These are phyloP conservation scores for Silene noctiflora DNA, from an alignment of 179 eudicot species.

Conservation along the genomic window DNA sequence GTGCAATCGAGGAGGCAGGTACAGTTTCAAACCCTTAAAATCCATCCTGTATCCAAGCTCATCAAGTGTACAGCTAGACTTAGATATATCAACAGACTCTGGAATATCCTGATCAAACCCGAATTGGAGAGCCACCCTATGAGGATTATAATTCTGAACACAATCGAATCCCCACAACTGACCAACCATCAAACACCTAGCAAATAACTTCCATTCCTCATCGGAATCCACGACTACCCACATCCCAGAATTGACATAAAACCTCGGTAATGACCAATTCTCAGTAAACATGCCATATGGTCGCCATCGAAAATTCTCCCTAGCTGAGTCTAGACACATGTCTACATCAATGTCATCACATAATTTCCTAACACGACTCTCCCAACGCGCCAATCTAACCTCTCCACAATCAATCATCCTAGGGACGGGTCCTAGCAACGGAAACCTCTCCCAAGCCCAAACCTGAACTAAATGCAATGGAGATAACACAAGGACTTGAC, in stretches of 20 bases:
- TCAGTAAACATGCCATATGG: not conserved
- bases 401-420: not conserved
- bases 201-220: not conserved
- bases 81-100: not conserved
- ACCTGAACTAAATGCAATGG: constrained; percentile 32
- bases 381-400: constrained; percentile 12
- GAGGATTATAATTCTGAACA: constrained; percentile 34
- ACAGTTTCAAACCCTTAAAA: constrained; percentile 28
- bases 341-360: not conserved
- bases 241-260: not conserved
- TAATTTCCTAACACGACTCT: not conserved
- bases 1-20: constrained; percentile 26
- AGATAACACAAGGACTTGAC: not conserved
- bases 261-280: constrained; percentile 10
- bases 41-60: no score
- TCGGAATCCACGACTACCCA: not conserved
- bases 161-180: constrained; percentile 16
- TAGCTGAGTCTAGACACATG: not conserved
- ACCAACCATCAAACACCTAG: constrained; percentile 4
- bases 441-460: constrained; percentile 48
- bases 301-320: not conserved
- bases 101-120: constrained; percentile 45
- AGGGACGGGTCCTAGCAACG: constrained; percentile 23
- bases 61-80: no score
- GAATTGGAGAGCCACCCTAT: constrained; percentile 41